Conservation (phyloP, 2,329 filamentous ascomycete genomes). For the Aspergillus awamori region DNA sequence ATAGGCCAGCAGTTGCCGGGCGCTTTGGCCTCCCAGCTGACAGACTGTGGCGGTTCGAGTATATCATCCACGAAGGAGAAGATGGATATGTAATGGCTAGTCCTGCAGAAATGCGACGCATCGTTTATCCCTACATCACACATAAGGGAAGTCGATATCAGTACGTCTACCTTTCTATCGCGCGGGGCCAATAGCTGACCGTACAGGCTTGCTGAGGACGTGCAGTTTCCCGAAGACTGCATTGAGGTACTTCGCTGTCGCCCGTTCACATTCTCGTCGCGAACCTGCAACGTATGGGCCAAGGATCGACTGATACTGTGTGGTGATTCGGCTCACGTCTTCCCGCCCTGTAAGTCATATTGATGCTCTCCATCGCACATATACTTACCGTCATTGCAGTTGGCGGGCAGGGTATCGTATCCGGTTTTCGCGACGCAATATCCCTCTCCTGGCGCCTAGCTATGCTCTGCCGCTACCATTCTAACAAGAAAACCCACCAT, state of each 20-base stretch:
- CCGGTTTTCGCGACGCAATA: constrained; percentile 45
- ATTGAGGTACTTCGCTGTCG: constrained; percentile 51
- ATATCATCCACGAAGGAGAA: constrained; percentile 38
- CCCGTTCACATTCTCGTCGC: constrained; percentile 49
- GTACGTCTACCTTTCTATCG: constrained; percentile 11
- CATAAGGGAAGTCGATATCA: constrained; percentile 20
- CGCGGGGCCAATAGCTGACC: background rate
- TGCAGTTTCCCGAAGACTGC: constrained; percentile 50
- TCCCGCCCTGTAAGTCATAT: constrained; percentile 49
- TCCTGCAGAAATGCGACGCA: constrained; percentile 26
- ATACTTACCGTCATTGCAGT: constrained; percentile 25
- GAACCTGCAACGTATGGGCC: constrained; percentile 53
- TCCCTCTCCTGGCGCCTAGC: constrained; percentile 43
- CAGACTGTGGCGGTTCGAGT: constrained; percentile 44
- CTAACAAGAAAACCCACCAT: constrained; percentile 21
- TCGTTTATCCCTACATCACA: constrained; percentile 36
- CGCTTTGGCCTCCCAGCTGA: constrained; percentile 48
- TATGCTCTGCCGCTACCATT: constrained; percentile 27
- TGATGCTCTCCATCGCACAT: background rate
- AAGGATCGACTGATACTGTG: constrained; percentile 46
- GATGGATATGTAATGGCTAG: constrained; percentile 36
- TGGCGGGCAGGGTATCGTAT: constrained; percentile 47
- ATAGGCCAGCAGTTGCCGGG: constrained; percentile 48
- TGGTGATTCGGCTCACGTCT: constrained; percentile 57
- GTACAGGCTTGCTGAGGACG: constrained; percentile 27